Conservation (phyloP, 2,329 filamentous ascomycete species). For the Elsinoe ampelina region DNA sequence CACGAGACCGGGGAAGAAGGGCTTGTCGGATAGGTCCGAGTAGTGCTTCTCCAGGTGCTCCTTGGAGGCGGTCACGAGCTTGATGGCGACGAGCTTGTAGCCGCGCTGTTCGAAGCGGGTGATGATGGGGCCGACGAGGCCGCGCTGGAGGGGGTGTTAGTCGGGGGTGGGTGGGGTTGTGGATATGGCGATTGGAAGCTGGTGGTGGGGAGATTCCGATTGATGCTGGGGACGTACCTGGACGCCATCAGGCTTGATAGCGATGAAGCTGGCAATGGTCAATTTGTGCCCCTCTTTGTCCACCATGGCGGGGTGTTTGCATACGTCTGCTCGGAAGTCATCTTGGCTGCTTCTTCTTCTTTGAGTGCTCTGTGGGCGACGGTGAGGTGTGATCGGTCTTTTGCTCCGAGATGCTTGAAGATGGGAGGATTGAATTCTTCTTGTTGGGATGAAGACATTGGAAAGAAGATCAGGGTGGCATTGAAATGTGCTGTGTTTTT, state of each 20-base stretch:
- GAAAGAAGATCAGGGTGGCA: not conserved
- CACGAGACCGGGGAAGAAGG: constrained; percentile 93
- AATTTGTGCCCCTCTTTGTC: constrained; percentile 7
- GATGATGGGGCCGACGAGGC: constrained; percentile 96
- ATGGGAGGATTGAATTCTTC: constrained; percentile 31
- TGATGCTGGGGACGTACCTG: constrained; percentile 54
- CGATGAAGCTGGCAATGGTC: constrained; percentile 72
- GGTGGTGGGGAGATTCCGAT: constrained; percentile 7
- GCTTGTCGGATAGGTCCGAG: constrained; percentile 81
- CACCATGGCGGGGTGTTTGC: constrained; percentile 28
- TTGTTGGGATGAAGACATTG: constrained; percentile 15
- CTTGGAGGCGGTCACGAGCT: constrained; percentile 81
- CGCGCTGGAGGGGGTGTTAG: constrained; percentile 55
- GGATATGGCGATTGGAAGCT: not conserved
- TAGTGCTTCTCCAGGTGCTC: constrained; percentile 99
- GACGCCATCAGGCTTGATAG: constrained; percentile 99
- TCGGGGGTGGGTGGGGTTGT: not conserved
- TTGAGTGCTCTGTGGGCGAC: constrained; percentile 25
- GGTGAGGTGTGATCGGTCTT: constrained; percentile 38
- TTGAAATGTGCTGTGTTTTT: constrained; percentile 12
- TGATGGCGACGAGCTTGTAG: constrained; percentile 95
- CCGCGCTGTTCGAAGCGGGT: constrained; percentile 94
- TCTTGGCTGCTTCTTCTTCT: constrained; percentile 25
- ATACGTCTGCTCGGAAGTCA: constrained; percentile 74
- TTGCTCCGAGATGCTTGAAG: constrained; percentile 39